Percentiles rank a stretch among this genome's conserved stretches.
These are phyloP conservation scores for Diplotaxis tenuifolia DNA, from an alignment of 345 rosid species.

Conservation along the genomic window DNA sequence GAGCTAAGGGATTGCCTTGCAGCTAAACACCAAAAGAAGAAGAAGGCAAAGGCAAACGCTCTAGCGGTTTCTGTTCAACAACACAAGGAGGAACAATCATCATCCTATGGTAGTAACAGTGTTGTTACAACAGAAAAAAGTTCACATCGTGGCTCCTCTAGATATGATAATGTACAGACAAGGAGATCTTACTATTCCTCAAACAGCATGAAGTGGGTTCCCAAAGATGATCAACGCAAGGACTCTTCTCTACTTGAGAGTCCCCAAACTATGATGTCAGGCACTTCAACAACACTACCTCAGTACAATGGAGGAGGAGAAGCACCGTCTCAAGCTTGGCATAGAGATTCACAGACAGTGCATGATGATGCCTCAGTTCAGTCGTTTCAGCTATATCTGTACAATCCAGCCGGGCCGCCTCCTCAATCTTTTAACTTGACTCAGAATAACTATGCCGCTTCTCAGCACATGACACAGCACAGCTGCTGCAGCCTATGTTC, in stretches of 20 bases:
- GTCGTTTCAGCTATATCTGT: slow-evolving; percentile 47
- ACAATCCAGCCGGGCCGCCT: slow-evolving; percentile 48
- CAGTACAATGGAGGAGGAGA: slow-evolving; percentile 38
- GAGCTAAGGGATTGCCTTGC: neutral
- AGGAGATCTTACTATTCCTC: no score
- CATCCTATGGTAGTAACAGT: no score
- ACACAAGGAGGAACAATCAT: no score
- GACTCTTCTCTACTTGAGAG: neutral
- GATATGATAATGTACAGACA: no score
- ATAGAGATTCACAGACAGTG: no score
- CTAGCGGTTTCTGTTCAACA: neutral
- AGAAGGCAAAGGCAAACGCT: neutral
- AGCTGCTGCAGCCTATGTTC: slow-evolving; percentile 47
- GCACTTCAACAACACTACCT: slow-evolving; percentile 45
- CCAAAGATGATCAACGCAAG: no score
- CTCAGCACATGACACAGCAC: slow-evolving; percentile 56
- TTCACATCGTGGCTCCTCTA: no score
- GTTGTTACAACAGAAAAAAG: no score
- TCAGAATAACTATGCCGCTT: slow-evolving; percentile 45
- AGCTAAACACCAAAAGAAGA: neutral
- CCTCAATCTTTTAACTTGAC: slow-evolving; percentile 42
- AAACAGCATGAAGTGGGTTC: no score
- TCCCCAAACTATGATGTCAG: slow-evolving; percentile 41
- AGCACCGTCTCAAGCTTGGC: slow-evolving; percentile 52
- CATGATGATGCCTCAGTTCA: slow-evolving; percentile 46